phyloP scores from a whole-genome alignment of 1,284 basidiomycete genomes.

The Leccinum fuscescens region DNA sequence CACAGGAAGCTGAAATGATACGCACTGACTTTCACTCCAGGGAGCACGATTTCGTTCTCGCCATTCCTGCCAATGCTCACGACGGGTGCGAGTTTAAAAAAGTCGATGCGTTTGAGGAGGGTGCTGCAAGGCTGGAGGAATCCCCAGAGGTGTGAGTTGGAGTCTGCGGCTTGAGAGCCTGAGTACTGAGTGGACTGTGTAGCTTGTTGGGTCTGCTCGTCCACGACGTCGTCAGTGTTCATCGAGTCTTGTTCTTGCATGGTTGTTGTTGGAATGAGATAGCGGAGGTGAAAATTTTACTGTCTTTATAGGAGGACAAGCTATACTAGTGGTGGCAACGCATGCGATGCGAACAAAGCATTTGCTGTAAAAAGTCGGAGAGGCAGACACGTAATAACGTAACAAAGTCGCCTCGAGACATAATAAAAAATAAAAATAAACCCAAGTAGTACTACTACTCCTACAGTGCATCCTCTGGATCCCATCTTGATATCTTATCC shows the following conservation, averaged over 20 bases:
- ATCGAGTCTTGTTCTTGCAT: constrained; percentile 27
- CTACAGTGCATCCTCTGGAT: constrained; percentile 51
- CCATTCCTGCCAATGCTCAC: constrained; percentile 56
- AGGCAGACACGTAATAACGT: constrained; percentile 3
- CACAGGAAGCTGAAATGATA: constrained; percentile 25
- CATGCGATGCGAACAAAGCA: not conserved
- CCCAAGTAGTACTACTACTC: not conserved
- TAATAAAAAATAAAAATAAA: not conserved
- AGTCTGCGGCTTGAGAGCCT: constrained; percentile 25
- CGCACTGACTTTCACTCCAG: constrained; percentile 73
- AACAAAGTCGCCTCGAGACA: constrained; percentile 24
- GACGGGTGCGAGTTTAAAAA: constrained; percentile 48
- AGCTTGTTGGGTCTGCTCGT: constrained; percentile 48
- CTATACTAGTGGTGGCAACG: not conserved
- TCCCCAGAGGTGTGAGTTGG: constrained; percentile 62
- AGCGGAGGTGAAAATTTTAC: not conserved
- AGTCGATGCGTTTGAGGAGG: constrained; percentile 52
- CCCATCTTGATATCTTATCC: constrained; percentile 62
- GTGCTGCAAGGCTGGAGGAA: constrained; percentile 60
- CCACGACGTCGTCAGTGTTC: constrained; percentile 27
- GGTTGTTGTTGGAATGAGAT: not conserved
- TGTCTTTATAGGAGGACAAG: constrained; percentile 20
- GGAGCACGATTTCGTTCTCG: constrained; percentile 55
- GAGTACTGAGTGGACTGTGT: constrained; percentile 48
- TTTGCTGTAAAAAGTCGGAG: not conserved